Percentiles rank a stretch among this genome's conserved stretches.
phyloP scores from a whole-genome alignment of 1,284 basidiomycete genomes.

The Sporisorium scitamineum region DNA sequence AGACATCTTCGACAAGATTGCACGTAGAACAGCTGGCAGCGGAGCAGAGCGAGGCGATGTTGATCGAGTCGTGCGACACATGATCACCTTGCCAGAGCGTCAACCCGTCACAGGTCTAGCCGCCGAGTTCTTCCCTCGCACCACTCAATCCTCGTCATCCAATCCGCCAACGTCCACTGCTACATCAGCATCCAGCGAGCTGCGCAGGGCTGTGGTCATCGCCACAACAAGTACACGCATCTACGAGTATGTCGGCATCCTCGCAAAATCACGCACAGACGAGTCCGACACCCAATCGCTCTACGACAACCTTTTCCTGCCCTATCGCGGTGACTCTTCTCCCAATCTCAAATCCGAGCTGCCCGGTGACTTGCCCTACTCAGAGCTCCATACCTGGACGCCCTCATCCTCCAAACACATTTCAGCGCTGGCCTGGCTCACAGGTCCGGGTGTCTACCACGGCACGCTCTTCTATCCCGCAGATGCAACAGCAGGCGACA shows the following conservation, averaged over 20 bases:
- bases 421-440: conserved; percentile 50
- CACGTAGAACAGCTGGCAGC: conserved; percentile 58
- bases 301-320: conserved; percentile 62
- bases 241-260: conserved; percentile 85
- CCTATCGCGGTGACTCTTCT: conserved; percentile 55
- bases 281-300: conserved; percentile 74
- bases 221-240: conserved; percentile 88
- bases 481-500: conserved; percentile 73
- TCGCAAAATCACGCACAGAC: conserved; percentile 72
- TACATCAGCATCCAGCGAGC: conserved; percentile 14
- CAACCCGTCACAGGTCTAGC: conserved; percentile 62
- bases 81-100: conserved; percentile 58
- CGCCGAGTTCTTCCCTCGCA: conserved; percentile 43
- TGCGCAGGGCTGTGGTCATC: conserved; percentile 73
- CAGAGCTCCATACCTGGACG: conserved; percentile 71
- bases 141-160: neutral
- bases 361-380: conserved; percentile 62
- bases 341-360: conserved; percentile 66
- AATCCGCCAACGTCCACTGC: neutral
- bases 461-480: conserved; percentile 67
- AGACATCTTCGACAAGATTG: conserved; percentile 67
- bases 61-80: conserved; percentile 55
- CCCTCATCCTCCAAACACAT: conserved; percentile 10
- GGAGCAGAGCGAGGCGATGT: conserved; percentile 50
- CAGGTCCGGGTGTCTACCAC: conserved; percentile 62